Base-by-base conservation (phyloP, 352 stramenopile species). In the Blastocystis sp. region DNA sequence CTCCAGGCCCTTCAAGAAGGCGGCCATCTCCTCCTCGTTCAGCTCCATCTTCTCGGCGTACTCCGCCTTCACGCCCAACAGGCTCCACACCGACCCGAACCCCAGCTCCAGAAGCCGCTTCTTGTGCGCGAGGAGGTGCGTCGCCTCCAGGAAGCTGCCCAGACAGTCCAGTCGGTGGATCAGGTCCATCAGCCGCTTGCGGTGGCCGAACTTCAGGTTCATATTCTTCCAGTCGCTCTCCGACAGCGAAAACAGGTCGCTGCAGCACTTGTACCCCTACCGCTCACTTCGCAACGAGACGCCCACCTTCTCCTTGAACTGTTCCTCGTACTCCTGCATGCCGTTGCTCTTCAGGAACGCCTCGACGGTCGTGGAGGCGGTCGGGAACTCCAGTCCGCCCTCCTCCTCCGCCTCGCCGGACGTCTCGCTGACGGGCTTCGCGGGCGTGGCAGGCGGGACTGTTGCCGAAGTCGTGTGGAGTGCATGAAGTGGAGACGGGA, bases 131-230 rank as follows among this genome's bases (percentile, higher is more conserved):
- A 48, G 4, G 53, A 84, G 41, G 7, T 43, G 52, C 17, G 69
- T 84, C 17, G 38, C 11, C 14, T 62, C 56, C 3, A 84, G 40
- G 45, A 84, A 84, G 11, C 19, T 53, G 14, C 56, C 40, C 4
- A 84, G 17, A 84, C 74, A 84, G 38, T 84, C 74, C 52, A 64
- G 19, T 14, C 66, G 34, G 11, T 59, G 53, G 7, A 84, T 53
- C 53, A 84, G 38, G n/a, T 84, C 74, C 40, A 69, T 59, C 2
- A 84, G 74, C 1, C 74, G 53, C 53, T 84, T 84, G 7, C 74
- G 74, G 66, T 84, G 74, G 3, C 74, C 74, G 61, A 84, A 84
- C 53, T 84, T 84, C 74, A 84, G 38, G 19, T 59, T 59, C 74
- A 84, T 84, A 11, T 23, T 38, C 56, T 84, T 84, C 11, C 65